These are phyloP conservation scores for Penicillium pulvis DNA, from an alignment of 495 filamentous ascomycete species.

Conservation along the genomic window DNA sequence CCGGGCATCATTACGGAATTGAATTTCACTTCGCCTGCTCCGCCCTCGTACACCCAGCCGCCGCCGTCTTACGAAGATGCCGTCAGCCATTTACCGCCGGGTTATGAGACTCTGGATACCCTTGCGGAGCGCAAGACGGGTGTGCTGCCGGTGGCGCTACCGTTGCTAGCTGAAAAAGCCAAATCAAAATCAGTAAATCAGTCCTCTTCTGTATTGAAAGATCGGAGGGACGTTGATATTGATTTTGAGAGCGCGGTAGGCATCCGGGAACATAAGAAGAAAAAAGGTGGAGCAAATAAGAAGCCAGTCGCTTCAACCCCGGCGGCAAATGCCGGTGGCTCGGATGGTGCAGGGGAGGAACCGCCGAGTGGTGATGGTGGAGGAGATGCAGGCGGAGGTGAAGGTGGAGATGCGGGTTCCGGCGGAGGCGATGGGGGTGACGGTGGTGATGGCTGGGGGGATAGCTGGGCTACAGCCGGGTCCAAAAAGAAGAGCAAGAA, in stretches of 20 bases:
- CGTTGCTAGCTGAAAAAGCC: conserved; percentile 29
- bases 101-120: conserved; percentile 37
- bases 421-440: conserved; percentile 30
- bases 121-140: conserved; percentile 29
- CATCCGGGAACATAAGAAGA: conserved; percentile 52
- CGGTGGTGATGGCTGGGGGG: conserved; percentile 34
- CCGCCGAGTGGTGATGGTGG: conserved; percentile 29
- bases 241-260: conserved; percentile 55
- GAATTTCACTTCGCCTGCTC: conserved; percentile 17
- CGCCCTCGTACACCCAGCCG: conserved; percentile 27
- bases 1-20: conserved; percentile 16
- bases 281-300: conserved; percentile 41
- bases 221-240: conserved; percentile 36
- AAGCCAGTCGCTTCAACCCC: conserved; percentile 21
- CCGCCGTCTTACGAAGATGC: conserved; percentile 51
- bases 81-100: conserved; percentile 44
- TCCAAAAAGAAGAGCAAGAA: conserved; percentile 48
- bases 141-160: conserved; percentile 14
- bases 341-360: neutral
- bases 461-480: conserved; percentile 41
- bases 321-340: conserved; percentile 22
- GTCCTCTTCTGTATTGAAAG: conserved; percentile 40
- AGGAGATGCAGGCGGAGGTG: conserved; percentile 31
- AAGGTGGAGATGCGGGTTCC: conserved; percentile 40
- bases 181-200: conserved; percentile 28